Evolutionary conservation across 2,329 filamentous ascomycete genomes (phyloP).

Genomic region (Emmonsiellopsis sp.): DNA sequence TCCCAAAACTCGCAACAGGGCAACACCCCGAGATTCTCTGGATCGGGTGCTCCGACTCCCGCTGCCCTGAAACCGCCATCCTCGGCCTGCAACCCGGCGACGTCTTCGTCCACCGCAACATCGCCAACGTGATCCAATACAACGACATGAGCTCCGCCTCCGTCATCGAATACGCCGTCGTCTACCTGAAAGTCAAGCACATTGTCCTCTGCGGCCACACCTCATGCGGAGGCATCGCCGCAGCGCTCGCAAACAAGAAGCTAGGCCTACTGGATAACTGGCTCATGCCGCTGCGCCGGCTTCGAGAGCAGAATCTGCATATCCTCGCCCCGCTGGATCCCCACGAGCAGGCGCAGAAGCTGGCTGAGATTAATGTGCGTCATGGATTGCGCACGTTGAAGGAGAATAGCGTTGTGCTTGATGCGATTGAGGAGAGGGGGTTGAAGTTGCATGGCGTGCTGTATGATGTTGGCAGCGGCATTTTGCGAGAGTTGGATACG

Average conservation of each 20-base stretch:
- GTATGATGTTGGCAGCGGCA: constrained; percentile 56
- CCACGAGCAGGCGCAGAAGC: constrained; percentile 46
- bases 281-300: constrained; percentile 48
- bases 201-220: constrained; percentile 56
- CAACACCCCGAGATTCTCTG: constrained; percentile 60
- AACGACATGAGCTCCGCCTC: constrained; percentile 66
- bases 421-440: constrained; percentile 61
- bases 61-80: constrained; percentile 74
- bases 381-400: constrained; percentile 58
- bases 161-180: constrained; percentile 73
- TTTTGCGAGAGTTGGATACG: constrained; percentile 45
- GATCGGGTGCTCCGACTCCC: constrained; percentile 81
- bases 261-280: constrained; percentile 54
- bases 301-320: constrained; percentile 45
- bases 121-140: constrained; percentile 70
- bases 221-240: constrained; percentile 50
- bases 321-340: constrained; percentile 40
- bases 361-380: constrained; percentile 71
- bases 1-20: constrained; percentile 56
- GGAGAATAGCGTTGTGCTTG: constrained; percentile 59
- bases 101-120: constrained; percentile 84
- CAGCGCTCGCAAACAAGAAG: constrained; percentile 47
- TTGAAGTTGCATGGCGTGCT: constrained; percentile 69
- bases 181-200: constrained; percentile 57
- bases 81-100: constrained; percentile 71